phyloP scores from a whole-genome alignment of 2,329 filamentous ascomycete species.

The Elsinoe ampelina region DNA sequence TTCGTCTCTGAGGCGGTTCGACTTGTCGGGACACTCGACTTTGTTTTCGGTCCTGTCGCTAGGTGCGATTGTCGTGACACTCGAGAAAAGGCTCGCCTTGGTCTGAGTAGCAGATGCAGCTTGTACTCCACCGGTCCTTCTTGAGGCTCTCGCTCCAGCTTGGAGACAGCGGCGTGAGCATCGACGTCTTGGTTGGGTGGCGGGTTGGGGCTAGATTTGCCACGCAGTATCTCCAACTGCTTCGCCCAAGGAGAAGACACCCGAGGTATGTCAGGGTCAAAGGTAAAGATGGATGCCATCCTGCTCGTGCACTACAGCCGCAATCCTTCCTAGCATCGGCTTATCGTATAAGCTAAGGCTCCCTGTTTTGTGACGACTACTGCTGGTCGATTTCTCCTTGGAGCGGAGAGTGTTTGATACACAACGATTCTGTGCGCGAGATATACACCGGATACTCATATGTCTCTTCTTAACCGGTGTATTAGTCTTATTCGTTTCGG shows the following conservation, averaged over 20 bases:
- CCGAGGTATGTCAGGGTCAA: slow-evolving; percentile 74
- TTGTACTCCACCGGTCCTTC: slow-evolving; percentile 96
- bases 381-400: no score
- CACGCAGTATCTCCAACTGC: slow-evolving; percentile 12
- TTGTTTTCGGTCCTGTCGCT: neutral
- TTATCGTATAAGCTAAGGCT: neutral
- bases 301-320: neutral
- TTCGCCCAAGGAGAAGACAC: slow-evolving; percentile 82
- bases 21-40: slow-evolving; percentile 17
- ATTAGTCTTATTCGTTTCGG: slow-evolving; percentile 9
- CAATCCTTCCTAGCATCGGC: neutral
- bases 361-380: neutral
- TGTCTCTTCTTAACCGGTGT: neutral
- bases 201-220: neutral
- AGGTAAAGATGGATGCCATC: slow-evolving; percentile 96
- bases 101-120: slow-evolving; percentile 74
- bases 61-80: neutral
- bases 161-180: slow-evolving; percentile 46
- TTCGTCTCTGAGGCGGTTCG: slow-evolving; percentile 26
- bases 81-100: slow-evolving; percentile 60
- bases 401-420: neutral
- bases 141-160: slow-evolving; percentile 81
- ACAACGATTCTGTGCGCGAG: no score
- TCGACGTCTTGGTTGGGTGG: slow-evolving; percentile 13
- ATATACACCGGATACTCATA: neutral